Percentiles rank a stretch among this genome's conserved stretches.
Evolutionary conservation across 1,284 basidiomycete genomes (phyloP).

Genomic region (Cutaneotrichosporon mucoides): DNA sequence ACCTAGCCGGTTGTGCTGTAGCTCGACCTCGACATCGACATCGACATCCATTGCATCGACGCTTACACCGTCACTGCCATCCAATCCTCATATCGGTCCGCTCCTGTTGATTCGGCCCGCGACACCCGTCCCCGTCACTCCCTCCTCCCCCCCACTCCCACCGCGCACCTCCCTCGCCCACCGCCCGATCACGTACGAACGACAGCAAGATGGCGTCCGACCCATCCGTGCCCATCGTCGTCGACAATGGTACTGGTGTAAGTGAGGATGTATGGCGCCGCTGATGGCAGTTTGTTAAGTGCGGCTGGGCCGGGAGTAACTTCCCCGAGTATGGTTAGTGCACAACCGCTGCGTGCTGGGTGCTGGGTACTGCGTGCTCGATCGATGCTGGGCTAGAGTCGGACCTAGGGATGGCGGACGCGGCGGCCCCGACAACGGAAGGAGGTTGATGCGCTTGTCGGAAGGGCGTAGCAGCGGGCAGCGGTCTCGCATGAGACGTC

Average conservation of each 20-base stretch:
- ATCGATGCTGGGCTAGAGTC: too few relatives aligned
- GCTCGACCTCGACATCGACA: background rate
- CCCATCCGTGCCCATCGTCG: constrained; percentile 66
- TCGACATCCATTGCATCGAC: background rate
- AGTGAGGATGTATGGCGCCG: constrained; percentile 39
- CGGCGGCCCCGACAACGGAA: too few relatives aligned
- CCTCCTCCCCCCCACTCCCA: background rate
- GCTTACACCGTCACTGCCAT: background rate
- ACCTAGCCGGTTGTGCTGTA: background rate
- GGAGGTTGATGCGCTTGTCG: too few relatives aligned
- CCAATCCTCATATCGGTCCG: too few relatives aligned
- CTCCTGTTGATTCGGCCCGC: background rate
- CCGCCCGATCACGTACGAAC: too few relatives aligned
- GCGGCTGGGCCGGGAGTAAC: constrained; percentile 95
- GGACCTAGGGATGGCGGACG: too few relatives aligned
- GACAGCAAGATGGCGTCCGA: constrained; percentile 21
- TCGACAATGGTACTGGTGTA: constrained; percentile 97
- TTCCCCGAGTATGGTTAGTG: constrained; percentile 90
- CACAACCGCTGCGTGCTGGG: background rate
- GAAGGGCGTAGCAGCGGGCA: too few relatives aligned
- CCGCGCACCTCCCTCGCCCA: background rate
- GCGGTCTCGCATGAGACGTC: too few relatives aligned
- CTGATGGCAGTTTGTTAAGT: constrained; percentile 81
- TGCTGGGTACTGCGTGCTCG: too few relatives aligned
- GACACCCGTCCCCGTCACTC: background rate